Conservation (phyloP, 140 eudicot species). For the Flaveria floridana region DNA sequence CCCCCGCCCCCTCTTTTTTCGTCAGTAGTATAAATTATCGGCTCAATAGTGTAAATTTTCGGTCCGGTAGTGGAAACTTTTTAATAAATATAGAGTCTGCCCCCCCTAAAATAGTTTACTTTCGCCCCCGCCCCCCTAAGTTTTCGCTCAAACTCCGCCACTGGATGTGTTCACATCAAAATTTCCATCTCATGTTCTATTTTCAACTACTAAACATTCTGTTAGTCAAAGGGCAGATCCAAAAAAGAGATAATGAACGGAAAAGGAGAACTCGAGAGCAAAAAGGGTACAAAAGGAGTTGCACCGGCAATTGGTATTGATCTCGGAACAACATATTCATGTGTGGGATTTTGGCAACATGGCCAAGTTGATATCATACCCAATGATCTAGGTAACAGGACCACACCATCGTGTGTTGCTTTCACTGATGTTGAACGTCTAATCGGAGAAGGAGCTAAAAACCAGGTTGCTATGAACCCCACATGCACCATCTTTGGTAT, state of each 20-base stretch:
- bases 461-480: slow-evolving; percentile 17
- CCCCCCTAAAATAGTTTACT: too few relatives aligned
- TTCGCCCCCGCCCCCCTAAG: too few relatives aligned
- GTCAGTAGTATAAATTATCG: too few relatives aligned
- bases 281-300: neutral
- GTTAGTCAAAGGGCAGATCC: too few relatives aligned
- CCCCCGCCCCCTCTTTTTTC: too few relatives aligned
- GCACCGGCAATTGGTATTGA: slow-evolving; percentile 28
- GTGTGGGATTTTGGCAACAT: slow-evolving; percentile 23
- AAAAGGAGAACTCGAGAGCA: slow-evolving; percentile 11
- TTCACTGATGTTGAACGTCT: slow-evolving; percentile 28
- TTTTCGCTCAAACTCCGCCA: too few relatives aligned
- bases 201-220: too few relatives aligned
- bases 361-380: slow-evolving; percentile 29
- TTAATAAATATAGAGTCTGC: too few relatives aligned
- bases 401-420: slow-evolving; percentile 30
- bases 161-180: too few relatives aligned
- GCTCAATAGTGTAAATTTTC: too few relatives aligned
- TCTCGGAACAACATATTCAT: slow-evolving; percentile 10
- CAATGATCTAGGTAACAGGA: slow-evolving; percentile 23
- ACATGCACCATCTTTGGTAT: slow-evolving; percentile 25
- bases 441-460: slow-evolving; percentile 27
- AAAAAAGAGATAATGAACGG: neutral
- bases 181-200: too few relatives aligned
- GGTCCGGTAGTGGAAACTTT: too few relatives aligned